Conservation (phyloP, 768 basidiomycete genomes). For the Pleurotus djamor region DNA sequence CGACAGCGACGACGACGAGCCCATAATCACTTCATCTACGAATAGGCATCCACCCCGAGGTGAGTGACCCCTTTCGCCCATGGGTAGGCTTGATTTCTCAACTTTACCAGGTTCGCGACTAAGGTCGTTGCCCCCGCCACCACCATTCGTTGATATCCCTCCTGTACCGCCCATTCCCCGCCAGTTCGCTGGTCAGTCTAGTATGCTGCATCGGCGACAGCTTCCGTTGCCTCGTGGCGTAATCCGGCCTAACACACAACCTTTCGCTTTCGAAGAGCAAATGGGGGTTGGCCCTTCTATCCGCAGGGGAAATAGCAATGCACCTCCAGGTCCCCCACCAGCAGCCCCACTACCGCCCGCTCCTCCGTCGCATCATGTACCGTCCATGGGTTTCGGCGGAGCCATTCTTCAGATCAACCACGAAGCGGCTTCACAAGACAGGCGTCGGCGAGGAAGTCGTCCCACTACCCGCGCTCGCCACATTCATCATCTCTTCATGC, state of each 20-base stretch:
- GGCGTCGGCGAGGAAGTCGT: not conserved
- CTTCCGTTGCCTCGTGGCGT: slow-evolving; percentile 30
- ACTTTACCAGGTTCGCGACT: slow-evolving; percentile 20
- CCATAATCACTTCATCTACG: slow-evolving; percentile 14
- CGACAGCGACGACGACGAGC: slow-evolving; percentile 37
- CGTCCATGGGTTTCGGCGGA: slow-evolving; percentile 65
- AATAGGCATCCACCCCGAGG: slow-evolving; percentile 3
- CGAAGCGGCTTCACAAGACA: not conserved
- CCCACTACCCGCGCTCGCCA: not conserved
- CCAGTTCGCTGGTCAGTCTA: slow-evolving; percentile 25
- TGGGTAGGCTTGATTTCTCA: no score
- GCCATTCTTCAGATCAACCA: slow-evolving; percentile 25
- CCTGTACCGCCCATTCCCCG: slow-evolving; percentile 55
- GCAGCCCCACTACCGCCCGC: slow-evolving; percentile 23
- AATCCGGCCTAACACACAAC: slow-evolving; percentile 47
- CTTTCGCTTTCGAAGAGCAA: slow-evolving; percentile 48
- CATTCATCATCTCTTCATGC: not conserved
- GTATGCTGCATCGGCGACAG: slow-evolving; percentile 33
- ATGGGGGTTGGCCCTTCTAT: slow-evolving; percentile 15
- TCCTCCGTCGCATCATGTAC: slow-evolving; percentile 52
- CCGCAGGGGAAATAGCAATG: slow-evolving; percentile 8
- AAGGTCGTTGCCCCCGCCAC: slow-evolving; percentile 49
- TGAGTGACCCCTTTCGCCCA: slow-evolving; percentile 6
- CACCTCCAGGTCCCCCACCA: slow-evolving; percentile 19
- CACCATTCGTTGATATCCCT: slow-evolving; percentile 35